These are phyloP conservation scores for Fragaria iinumae DNA, from an alignment of 306 rosid genomes.

Conservation along the genomic window DNA sequence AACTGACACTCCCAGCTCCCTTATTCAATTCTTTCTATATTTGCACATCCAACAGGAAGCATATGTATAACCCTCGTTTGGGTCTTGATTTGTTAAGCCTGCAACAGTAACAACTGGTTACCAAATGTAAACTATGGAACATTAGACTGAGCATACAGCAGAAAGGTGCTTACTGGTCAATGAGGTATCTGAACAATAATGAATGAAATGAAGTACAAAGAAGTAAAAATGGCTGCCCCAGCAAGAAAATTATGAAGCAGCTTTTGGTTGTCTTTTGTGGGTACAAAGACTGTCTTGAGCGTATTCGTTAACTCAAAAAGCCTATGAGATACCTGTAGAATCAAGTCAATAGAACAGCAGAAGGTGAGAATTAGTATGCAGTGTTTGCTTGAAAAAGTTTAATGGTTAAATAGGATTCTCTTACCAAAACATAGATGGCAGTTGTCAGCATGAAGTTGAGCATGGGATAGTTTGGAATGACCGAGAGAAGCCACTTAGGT, in stretches of 20 bases:
- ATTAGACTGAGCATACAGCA: background rate
- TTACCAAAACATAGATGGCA: constrained; percentile 78
- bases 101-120: constrained; percentile 18
- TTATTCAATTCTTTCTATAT: constrained; percentile 40
- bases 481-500: constrained; percentile 98
- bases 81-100: constrained; percentile 48
- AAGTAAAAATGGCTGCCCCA: constrained; percentile 53
- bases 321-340: constrained; percentile 77
- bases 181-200: constrained; percentile 66
- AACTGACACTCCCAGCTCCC: constrained; percentile 34
- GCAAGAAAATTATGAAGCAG: constrained; percentile 75
- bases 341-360: constrained; percentile 34
- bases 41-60: constrained; percentile 40
- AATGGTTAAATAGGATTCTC: constrained; percentile 27
- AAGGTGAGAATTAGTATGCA: constrained; percentile 13
- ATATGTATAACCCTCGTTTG: constrained; percentile 30
- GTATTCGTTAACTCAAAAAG: constrained; percentile 88
- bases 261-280: constrained; percentile 78
- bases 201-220: constrained; percentile 60
- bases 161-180: constrained; percentile 49
- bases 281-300: constrained; percentile 74
- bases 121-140: background rate
- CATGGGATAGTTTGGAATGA: constrained; percentile 87
- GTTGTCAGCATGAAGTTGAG: constrained; percentile 96
- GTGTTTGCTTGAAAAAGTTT: constrained; percentile 15